Percentiles rank a stretch among this genome's conserved stretches.
Evolutionary conservation across 2,329 filamentous ascomycete genomes (phyloP).

Genomic region (Hypoxylon sp.): DNA sequence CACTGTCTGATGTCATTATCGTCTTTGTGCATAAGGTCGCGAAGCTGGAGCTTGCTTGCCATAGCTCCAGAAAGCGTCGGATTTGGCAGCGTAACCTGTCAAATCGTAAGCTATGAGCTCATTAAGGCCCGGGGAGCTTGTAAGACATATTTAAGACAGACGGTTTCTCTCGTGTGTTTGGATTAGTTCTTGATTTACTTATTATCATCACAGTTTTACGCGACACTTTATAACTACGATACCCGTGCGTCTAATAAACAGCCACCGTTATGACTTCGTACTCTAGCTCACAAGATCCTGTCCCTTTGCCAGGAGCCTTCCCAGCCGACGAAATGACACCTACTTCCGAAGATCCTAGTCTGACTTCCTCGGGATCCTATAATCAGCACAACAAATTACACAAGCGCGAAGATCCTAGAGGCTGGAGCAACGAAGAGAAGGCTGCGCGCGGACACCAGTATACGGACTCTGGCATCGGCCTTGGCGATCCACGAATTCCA

Average conservation of each 20-base stretch:
- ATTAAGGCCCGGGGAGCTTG: not conserved
- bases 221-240: slow-evolving; percentile 6
- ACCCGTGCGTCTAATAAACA: not conserved
- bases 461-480: slow-evolving; percentile 37
- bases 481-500: slow-evolving; percentile 12
- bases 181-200: not conserved
- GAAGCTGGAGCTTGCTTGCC: slow-evolving; percentile 20
- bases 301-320: slow-evolving; percentile 41
- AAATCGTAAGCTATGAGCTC: slow-evolving; percentile 14
- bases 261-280: slow-evolving; percentile 38
- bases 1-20: slow-evolving; percentile 46
- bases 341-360: slow-evolving; percentile 11
- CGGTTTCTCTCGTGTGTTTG: not conserved
- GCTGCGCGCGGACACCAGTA: slow-evolving; percentile 27
- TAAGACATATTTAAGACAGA: slow-evolving; percentile 21
- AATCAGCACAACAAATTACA: slow-evolving; percentile 36
- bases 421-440: slow-evolving; percentile 21
- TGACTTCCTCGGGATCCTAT: slow-evolving; percentile 14
- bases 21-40: slow-evolving; percentile 12
- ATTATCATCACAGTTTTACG: not conserved
- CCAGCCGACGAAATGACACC: slow-evolving; percentile 28
- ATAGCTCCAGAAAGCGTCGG: slow-evolving; percentile 7
- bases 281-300: slow-evolving; percentile 8
- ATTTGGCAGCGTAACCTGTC: not conserved
- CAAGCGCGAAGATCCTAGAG: slow-evolving; percentile 40